phyloP scores from a whole-genome alignment of 768 basidiomycete genomes.

The Boletus reticulatus region DNA sequence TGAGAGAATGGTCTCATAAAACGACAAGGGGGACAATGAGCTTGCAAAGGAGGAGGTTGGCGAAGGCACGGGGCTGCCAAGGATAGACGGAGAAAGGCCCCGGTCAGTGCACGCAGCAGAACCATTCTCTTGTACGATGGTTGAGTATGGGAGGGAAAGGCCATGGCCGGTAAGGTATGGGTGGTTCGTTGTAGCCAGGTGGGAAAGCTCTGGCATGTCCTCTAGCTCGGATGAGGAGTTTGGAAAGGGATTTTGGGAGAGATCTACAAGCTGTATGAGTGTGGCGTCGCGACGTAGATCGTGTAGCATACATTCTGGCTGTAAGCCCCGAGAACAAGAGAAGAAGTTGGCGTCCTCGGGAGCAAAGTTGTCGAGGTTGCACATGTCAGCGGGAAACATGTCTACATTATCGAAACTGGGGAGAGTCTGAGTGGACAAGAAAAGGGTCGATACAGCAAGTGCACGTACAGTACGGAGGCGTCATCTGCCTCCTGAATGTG shows the following conservation, averaged over 20 bases:
- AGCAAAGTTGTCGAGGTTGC: neutral
- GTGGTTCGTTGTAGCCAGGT: constrained; percentile 6
- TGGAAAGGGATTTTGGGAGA: neutral
- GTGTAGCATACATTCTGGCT: constrained; percentile 6
- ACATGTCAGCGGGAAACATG: neutral
- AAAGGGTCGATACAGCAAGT: constrained; percentile 1
- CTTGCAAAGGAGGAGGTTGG: constrained; percentile 25
- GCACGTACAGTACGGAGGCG: constrained; percentile 11
- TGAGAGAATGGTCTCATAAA: constrained; percentile 13
- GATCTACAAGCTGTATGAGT: constrained; percentile 10
- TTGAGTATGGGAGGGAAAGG: constrained; percentile 4
- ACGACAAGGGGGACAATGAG: constrained; percentile 24
- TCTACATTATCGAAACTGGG: constrained; percentile 8
- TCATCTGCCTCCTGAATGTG: constrained; percentile 12
- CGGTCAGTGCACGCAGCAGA: neutral
- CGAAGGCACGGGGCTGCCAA: constrained; percentile 19
- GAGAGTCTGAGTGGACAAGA: constrained; percentile 8
- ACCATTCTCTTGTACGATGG: constrained; percentile 15
- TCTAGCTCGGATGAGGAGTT: constrained; percentile 9
- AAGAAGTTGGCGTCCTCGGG: neutral
- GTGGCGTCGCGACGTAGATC: constrained; percentile 10
- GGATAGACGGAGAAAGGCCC: constrained; percentile 8
- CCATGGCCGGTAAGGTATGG: constrained; percentile 5
- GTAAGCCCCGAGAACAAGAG: neutral
- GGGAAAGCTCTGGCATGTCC: constrained; percentile 18